These are phyloP conservation scores for Zygosaccharomyces gambellarensis DNA, from an alignment of 805 yeast genomes.

Conservation along the genomic window DNA sequence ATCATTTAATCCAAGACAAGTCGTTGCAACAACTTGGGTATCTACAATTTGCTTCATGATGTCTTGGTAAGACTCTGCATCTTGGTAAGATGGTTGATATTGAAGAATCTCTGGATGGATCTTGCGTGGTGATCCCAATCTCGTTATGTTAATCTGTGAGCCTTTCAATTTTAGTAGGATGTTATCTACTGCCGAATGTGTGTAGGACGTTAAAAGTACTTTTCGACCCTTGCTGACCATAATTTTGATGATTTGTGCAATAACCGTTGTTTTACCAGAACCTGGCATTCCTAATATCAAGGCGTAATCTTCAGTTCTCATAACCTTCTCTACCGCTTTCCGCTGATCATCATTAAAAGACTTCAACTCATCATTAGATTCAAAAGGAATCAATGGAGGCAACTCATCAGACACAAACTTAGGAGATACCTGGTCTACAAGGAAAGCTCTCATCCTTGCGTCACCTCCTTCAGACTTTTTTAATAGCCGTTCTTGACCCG, in stretches of 20 bases:
- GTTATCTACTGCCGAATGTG: constrained; percentile 96
- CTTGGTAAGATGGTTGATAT: constrained; percentile 45
- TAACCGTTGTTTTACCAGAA: constrained; percentile 90
- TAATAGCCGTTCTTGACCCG: constrained; percentile 9
- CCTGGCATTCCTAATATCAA: constrained; percentile 97
- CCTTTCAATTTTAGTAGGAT: constrained; percentile 67
- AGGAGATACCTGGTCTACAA: constrained; percentile 35
- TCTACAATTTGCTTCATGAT: constrained; percentile 44
- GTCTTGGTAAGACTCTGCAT: constrained; percentile 41
- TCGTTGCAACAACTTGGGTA: constrained; percentile 79
- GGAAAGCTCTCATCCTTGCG: constrained; percentile 28
- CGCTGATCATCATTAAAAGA: constrained; percentile 67
- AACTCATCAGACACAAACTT: constrained; percentile 16
- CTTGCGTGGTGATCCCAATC: constrained; percentile 59
- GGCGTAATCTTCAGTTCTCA: constrained; percentile 67
- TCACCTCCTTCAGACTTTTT: constrained; percentile 37
- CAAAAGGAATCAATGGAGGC: constrained; percentile 22
- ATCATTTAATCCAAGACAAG: constrained; percentile 65
- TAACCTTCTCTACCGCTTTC: constrained; percentile 59
- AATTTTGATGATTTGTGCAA: constrained; percentile 64
- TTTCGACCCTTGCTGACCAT: constrained; percentile 55
- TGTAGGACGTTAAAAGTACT: constrained; percentile 76
- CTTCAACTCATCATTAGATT: constrained; percentile 3
- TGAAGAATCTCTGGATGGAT: constrained; percentile 59
- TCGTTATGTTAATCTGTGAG: constrained; percentile 46